phyloP scores from a whole-genome alignment of 1,284 basidiomycete genomes.

The Rhodotorula sp. region DNA sequence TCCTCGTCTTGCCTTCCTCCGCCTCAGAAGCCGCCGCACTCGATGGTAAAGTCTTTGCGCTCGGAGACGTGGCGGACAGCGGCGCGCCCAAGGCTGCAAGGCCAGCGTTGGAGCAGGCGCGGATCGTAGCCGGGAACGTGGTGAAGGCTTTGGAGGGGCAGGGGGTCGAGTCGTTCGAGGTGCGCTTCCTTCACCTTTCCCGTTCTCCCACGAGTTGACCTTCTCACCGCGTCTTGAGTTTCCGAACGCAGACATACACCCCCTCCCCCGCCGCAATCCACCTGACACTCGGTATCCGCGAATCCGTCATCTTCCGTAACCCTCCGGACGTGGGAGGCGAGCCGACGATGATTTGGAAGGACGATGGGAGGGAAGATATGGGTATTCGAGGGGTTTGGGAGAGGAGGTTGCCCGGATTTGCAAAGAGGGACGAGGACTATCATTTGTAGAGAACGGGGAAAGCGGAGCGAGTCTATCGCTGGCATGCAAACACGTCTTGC shows the following conservation, averaged over 20 bases:
- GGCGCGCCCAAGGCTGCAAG: constrained; percentile 63
- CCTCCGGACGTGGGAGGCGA: constrained; percentile 25
- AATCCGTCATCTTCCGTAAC: constrained; percentile 39
- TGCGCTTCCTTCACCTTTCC: background rate
- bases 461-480: background rate
- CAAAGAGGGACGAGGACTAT: background rate
- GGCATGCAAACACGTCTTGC: too few species aligned
- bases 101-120: constrained; percentile 46
- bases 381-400: constrained; percentile 41
- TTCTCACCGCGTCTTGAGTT: background rate
- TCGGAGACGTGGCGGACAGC: constrained; percentile 67
- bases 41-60: constrained; percentile 60
- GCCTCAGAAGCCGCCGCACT: constrained; percentile 55
- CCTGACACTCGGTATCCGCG: constrained; percentile 39
- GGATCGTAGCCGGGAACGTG: constrained; percentile 48
- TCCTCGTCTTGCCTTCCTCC: constrained; percentile 33
- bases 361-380: constrained; percentile 39
- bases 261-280: constrained; percentile 39
- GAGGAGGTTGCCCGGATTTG: constrained; percentile 24
- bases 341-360: constrained; percentile 32
- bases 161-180: background rate
- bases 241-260: constrained; percentile 13
- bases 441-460: constrained; percentile 3
- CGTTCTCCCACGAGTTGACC: background rate
- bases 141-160: constrained; percentile 45